Evolutionary conservation across 768 basidiomycete genomes (phyloP).

Genomic region (Boletus vermiculosoides): DNA sequence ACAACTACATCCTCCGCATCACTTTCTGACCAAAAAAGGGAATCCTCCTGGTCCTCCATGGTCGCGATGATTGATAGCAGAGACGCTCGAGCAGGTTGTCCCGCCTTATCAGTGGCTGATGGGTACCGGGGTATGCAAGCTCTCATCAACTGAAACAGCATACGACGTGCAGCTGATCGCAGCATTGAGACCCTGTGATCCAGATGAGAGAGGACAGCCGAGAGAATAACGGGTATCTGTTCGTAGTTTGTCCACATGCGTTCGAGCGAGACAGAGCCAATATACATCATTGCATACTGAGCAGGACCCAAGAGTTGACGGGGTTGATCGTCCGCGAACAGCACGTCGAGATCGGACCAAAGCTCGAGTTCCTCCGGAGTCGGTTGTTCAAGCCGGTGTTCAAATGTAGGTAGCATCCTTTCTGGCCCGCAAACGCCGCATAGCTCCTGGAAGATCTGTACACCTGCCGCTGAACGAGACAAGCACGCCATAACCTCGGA

Average conservation of each 20-base stretch:
- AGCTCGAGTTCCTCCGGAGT: conserved; percentile 67
- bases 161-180: conserved; percentile 66
- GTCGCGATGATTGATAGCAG: conserved; percentile 51
- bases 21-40: conserved; percentile 70
- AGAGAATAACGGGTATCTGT: conserved; percentile 72
- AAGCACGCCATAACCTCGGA: conserved; percentile 82
- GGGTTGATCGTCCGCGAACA: conserved; percentile 69
- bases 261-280: conserved; percentile 73
- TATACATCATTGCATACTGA: conserved; percentile 85
- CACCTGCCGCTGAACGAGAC: conserved; percentile 71
- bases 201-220: conserved; percentile 76
- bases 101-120: conserved; percentile 60
- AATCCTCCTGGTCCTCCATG: conserved; percentile 58
- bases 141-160: conserved; percentile 82
- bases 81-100: conserved; percentile 44
- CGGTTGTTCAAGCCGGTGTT: conserved; percentile 62
- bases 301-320: conserved; percentile 72
- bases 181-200: conserved; percentile 75
- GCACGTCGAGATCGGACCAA: conserved; percentile 75
- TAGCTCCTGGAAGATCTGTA: conserved; percentile 77
- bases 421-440: conserved; percentile 81
- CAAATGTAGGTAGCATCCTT: conserved; percentile 77
- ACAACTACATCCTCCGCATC: conserved; percentile 55
- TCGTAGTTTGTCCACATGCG: conserved; percentile 72
- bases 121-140: conserved; percentile 80